Base-by-base conservation (phyloP, 2,329 filamentous ascomycete genomes). In the Apiospora hydei region DNA sequence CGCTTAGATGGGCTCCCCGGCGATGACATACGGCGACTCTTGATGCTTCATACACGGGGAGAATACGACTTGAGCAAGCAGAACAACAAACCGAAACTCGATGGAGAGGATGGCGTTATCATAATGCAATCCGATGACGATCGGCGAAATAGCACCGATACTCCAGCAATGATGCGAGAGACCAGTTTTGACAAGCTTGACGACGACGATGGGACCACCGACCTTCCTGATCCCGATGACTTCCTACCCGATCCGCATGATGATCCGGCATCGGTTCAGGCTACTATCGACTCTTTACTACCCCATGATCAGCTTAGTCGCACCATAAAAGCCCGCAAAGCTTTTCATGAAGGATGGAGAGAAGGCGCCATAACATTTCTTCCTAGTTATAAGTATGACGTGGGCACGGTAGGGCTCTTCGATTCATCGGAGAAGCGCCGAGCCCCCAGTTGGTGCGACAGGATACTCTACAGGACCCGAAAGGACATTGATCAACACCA, bases 351-450 rank as follows among this genome's bases (percentile, higher is more conserved):
- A 74, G 96, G 95, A 0, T 99, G 96, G 95, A 88, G 89, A 69
- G 96, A 99, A 85, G 96, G 95, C 0, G 87, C 90, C 0, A 95
- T 99, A 71, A 90, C 90, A 0, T 99, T 99, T 78, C 81, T 98
- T 21, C 96, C 96, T 1, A 97, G 96, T 0, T 99, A 99, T 83
- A 99, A 99, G 81, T 99, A 99, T 77, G 97, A 99, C 78, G 87
- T 98, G 41, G 96, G 96, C n/a, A 97, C 93, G 43, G 90, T 98
- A 44, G 94, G 94, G 1, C 88, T 95, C 43, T 99, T 98, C 80
- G 97, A 99, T 83, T 94, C 95, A 0, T 98, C 95, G 76, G 96
- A 98, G 80, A 99, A 99, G 84, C 92, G 92, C 75, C 89, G 97
- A 70, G 93, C 94, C 2, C 96, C 96, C 3, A 98, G 95, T 80